Evolutionary conservation across 495 filamentous ascomycete genomes (phyloP), one percentile per base, ranked within the genome.

Genomic region (Penicillium coprophilum): DNA sequence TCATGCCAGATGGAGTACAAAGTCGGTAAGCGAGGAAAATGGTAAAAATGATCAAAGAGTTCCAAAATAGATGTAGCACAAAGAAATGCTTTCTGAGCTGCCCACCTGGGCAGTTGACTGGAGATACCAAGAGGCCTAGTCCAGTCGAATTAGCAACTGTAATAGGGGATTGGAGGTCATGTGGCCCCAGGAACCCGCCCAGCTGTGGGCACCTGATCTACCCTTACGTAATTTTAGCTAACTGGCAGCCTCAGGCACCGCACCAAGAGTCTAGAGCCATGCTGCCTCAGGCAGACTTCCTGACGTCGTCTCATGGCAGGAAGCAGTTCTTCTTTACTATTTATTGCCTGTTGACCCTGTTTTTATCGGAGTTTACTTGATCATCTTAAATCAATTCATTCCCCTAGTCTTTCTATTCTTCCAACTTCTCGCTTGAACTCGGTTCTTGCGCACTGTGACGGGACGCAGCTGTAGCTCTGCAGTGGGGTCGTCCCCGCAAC

Each of bases 291-390:
- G 21, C 43, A 45, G 4, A n/a, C 1, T 46, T 30, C 46, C 41
- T 61, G 58, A 62, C 61, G 53, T 64, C 64, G 52, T 55, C 60
- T 52, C 34, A 41, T 57, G 44, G 47, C 61, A 59, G 56, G 27
- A 46, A 40, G 43, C 46, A 53, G 39, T 20, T 39, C 38, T 34
- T 55, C 38, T 24, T 15, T n/a, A 17, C 43, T 27, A 9, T 15
- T 24, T 38, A 17, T 7, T 38, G 34, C 9, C 17, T 3, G 7
- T 38, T 17, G 34, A 38, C 9, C 6, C 34, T 17, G 34, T 7
- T 17, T 38, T 38, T 38, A 0, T n/a, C 7, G 15, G 13, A 3
- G 32, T 2, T 36, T 4, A 0, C 13, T n/a, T 36, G 4, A 36
- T 13, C 7, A 17, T n/a, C 4, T n/a, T 9, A 7, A 38, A n/a